Evolutionary conservation across 345 rosid genomes (phyloP), one percentile per base, ranked within the genome.

Genomic region (Raphanus sativus): DNA sequence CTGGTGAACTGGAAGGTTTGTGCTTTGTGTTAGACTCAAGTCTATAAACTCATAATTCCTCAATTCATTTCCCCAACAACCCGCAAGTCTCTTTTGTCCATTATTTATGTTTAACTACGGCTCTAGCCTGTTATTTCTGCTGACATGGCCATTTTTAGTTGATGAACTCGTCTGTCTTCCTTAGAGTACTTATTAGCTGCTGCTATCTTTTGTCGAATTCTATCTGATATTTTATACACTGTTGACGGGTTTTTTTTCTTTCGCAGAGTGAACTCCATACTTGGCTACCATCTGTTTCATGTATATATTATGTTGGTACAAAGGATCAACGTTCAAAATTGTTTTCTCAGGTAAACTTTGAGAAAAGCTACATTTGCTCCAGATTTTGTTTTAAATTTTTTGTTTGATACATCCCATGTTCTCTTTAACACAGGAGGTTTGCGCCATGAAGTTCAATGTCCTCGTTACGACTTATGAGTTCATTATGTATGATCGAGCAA

Each of bases 1-100:
- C 73, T 96, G 75, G 99, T 96, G 34, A 96, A 96, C 73, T 96
- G 99, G 99, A 96, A 96, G 99, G 99, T 96, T 78, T 61, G 92
- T 84, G 67, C 10, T 72, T 67, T 81, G 58, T 61, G 65, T 56
- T 50, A 61, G 59, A 56, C 36, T 32, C 28, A 42, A 30, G 34
- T 70, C 40, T 69, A 7, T n/a, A 9, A 67, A 67, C 48, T 64
- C 50, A 64, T 17, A 63, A 63, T 16, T 63, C 0, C 28, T 21
- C 6, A 64, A 64, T 4, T 64, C 56, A 40, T n/a, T 13, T 33
- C 61, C 61, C 50, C 72, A 11, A 12, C 38, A 69, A 54, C 6
- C 42, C 62, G 69, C 40, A 25, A 48, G 28, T 38, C 62, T 50
- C 69, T 13, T 62, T 48, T 21, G 32, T 76, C 62, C 42, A 26